Evolutionary conservation across 2,329 filamentous ascomycete genomes (phyloP).

Genomic region (Alternaria sp.): DNA sequence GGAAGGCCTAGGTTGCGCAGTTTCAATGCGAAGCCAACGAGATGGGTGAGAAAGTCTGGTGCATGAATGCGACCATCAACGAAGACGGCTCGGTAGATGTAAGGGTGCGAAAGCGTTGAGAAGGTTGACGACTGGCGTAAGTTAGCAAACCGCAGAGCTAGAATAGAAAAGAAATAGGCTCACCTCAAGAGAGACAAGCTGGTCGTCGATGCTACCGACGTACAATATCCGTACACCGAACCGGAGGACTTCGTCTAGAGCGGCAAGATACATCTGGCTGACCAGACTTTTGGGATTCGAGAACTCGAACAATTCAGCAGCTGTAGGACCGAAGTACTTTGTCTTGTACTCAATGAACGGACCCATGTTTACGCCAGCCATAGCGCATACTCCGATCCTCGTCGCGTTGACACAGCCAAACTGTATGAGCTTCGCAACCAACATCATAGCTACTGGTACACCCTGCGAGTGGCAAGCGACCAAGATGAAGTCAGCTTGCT

Average conservation of each 20-base stretch:
- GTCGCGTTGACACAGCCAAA: slow-evolving; percentile 79
- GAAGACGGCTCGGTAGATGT: slow-evolving; percentile 95
- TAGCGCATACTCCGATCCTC: slow-evolving; percentile 84
- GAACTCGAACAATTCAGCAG: slow-evolving; percentile 96
- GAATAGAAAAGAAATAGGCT: slow-evolving; percentile 26
- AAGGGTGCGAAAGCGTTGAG: slow-evolving; percentile 84
- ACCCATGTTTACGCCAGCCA: slow-evolving; percentile 91
- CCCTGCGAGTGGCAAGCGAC: slow-evolving; percentile 96
- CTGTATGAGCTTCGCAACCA: slow-evolving; percentile 90
- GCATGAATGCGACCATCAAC: slow-evolving; percentile 92
- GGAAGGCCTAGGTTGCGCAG: slow-evolving; percentile 91
- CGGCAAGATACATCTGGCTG: slow-evolving; percentile 80
- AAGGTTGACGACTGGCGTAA: slow-evolving; percentile 81
- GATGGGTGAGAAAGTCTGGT: slow-evolving; percentile 90
- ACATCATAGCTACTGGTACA: slow-evolving; percentile 90
- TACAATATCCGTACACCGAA: slow-evolving; percentile 87
- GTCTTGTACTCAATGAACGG: slow-evolving; percentile 94
- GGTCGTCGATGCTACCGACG: slow-evolving; percentile 94
- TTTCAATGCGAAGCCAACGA: slow-evolving; percentile 93
- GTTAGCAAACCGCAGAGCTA: slow-evolving; percentile 9
- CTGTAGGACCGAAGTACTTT: slow-evolving; percentile 86
- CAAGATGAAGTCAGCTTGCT: slow-evolving; percentile 86
- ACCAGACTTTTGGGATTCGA: slow-evolving; percentile 81
- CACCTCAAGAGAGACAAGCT: slow-evolving; percentile 91
- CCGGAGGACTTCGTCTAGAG: slow-evolving; percentile 76